phyloP scores from a whole-genome alignment of 169 alveolate species.

The Babesia bigemina region DNA sequence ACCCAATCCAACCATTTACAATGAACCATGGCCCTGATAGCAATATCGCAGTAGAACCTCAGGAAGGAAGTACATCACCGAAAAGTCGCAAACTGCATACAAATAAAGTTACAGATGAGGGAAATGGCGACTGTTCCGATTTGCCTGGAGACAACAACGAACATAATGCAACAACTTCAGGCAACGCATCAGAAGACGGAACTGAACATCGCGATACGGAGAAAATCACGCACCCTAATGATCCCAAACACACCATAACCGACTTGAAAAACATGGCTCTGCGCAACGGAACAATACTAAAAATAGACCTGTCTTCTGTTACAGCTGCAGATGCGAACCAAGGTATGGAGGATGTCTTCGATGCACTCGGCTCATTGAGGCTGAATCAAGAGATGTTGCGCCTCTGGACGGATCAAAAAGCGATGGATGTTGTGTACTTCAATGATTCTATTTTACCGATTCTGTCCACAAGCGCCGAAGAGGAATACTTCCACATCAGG shows the following conservation, averaged over 20 bases:
- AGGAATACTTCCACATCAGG: slow-evolving; percentile 61
- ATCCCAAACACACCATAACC: no score
- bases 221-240: neutral
- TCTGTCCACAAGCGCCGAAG: slow-evolving; percentile 1
- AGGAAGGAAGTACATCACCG: neutral
- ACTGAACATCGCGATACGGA: neutral
- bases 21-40: neutral
- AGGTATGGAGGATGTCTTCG: slow-evolving; percentile 2
- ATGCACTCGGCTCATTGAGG: neutral
- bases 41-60: neutral
- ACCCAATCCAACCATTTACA: slow-evolving; percentile 2
- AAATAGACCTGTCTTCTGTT: neutral
- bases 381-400: neutral
- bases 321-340: neutral
- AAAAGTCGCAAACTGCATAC: no score
- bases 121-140: no score
- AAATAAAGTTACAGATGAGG: no score
- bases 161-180: no score
- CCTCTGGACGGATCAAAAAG: slow-evolving; percentile 1
- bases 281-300: slow-evolving; percentile 13
- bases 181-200: neutral
- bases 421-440: slow-evolving; percentile 1
- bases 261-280: neutral
- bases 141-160: no score
- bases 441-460: slow-evolving; percentile 2